Conservation (phyloP, 2,329 filamentous ascomycete species). For the Phoma sp. region DNA sequence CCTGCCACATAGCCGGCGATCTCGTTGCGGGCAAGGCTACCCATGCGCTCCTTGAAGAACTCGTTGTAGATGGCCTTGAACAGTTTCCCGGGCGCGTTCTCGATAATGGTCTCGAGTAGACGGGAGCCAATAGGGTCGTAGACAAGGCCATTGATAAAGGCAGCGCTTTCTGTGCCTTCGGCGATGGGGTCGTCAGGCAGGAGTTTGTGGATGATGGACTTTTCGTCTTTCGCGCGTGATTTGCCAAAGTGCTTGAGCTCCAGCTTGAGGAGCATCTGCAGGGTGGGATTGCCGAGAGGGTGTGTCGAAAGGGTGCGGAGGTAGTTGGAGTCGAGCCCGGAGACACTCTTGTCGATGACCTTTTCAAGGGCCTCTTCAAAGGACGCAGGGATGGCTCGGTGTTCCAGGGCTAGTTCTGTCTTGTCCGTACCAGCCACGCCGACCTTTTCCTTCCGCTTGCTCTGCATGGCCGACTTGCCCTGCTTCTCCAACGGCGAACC, state of each 20-base stretch:
- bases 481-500: slow-evolving; percentile 76
- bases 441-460: slow-evolving; percentile 89
- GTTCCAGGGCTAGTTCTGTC: slow-evolving; percentile 48
- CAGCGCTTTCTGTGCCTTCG: slow-evolving; percentile 74
- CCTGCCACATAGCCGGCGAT: slow-evolving; percentile 88
- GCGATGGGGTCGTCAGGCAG: slow-evolving; percentile 79
- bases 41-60: slow-evolving; percentile 80
- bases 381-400: slow-evolving; percentile 72
- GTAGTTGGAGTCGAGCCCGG: slow-evolving; percentile 77
- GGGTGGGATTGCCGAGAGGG: slow-evolving; percentile 86
- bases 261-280: slow-evolving; percentile 88
- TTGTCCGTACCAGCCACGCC: slow-evolving; percentile 58
- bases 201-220: slow-evolving; percentile 75
- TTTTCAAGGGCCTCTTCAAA: slow-evolving; percentile 81
- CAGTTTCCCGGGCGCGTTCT: slow-evolving; percentile 79
- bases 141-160: slow-evolving; percentile 83
- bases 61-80: slow-evolving; percentile 88
- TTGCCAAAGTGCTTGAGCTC: slow-evolving; percentile 79
- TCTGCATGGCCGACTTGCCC: slow-evolving; percentile 76
- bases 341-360: slow-evolving; percentile 78
- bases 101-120: slow-evolving; percentile 84
- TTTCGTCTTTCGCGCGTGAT: slow-evolving; percentile 67
- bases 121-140: slow-evolving; percentile 92
- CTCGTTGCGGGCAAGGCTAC: slow-evolving; percentile 84
- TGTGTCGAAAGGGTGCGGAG: slow-evolving; percentile 86